Percentiles rank a stretch among this genome's conserved stretches.
phyloP scores from a whole-genome alignment of 202 grass and related monocot species.

The Dendrocalamus latiflorus region DNA sequence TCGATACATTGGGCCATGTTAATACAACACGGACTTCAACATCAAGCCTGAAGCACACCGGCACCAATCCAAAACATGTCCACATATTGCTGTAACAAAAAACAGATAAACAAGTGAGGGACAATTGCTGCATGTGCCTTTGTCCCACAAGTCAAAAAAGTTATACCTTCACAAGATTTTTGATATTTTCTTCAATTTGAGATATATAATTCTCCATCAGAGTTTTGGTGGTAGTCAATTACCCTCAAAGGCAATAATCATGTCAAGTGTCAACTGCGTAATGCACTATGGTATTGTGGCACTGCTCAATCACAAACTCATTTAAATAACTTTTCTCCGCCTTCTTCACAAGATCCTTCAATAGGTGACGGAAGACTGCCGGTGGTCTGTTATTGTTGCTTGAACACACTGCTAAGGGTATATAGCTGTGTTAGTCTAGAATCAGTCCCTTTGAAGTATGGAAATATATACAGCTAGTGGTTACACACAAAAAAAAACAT shows the following conservation, averaged over 20 bases:
- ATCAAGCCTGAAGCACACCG: background rate
- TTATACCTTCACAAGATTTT: slow-evolving; percentile 22
- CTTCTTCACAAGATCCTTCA: slow-evolving; percentile 21
- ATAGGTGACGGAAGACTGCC: background rate
- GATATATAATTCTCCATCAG: slow-evolving; percentile 9
- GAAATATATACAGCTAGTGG: background rate
- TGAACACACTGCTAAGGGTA: background rate
- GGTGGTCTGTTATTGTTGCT: background rate
- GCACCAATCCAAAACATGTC: background rate
- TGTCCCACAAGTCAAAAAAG: background rate
- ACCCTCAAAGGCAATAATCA: background rate
- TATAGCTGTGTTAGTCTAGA: no score
- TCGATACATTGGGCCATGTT: background rate
- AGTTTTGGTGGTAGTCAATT: slow-evolving; percentile 3
- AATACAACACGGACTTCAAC: background rate
- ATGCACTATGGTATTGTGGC: background rate
- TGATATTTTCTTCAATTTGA: background rate
- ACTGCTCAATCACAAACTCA: background rate
- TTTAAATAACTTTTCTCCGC: background rate
- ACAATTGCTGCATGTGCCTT: background rate
- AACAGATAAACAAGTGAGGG: background rate
- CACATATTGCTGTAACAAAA: background rate
- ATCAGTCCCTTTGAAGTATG: background rate
- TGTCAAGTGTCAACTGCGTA: slow-evolving; percentile 2
- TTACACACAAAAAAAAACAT: background rate